These are phyloP conservation scores for Russula ochroleuca DNA, from an alignment of 768 basidiomycete species.

Conservation along the genomic window DNA sequence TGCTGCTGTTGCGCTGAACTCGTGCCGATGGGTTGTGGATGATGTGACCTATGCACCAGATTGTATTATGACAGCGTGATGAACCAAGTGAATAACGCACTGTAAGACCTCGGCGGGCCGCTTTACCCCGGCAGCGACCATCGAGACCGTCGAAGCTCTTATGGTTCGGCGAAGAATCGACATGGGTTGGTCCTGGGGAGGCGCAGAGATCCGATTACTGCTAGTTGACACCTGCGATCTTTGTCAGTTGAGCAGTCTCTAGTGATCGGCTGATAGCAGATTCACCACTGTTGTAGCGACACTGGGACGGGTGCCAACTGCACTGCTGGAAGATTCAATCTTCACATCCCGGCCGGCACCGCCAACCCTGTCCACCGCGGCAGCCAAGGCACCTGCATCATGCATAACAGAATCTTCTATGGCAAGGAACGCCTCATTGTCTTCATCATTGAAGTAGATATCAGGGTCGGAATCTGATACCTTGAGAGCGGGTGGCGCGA, in stretches of 20 bases:
- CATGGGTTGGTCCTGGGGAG: neutral
- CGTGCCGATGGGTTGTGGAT: conserved; percentile 5
- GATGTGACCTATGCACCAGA: conserved; percentile 1
- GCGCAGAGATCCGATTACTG: neutral
- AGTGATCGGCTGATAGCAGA: neutral
- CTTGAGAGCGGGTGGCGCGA: neutral
- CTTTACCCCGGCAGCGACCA: conserved; percentile 15
- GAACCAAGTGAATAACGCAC: conserved; percentile 7
- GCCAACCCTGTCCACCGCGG: neutral
- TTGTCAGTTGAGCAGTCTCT: neutral
- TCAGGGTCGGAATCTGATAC: conserved; percentile 23
- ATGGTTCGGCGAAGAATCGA: conserved; percentile 12
- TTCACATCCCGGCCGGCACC: neutral
- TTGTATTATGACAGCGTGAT: neutral
- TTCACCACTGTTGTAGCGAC: conserved; percentile 10
- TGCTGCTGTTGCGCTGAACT: conserved; percentile 18
- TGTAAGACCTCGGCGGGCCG: conserved; percentile 22
- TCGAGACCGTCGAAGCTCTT: conserved; percentile 7
- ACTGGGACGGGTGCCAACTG: neutral
- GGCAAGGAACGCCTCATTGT: conserved; percentile 14
- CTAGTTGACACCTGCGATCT: conserved; percentile 1
- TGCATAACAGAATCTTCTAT: conserved; percentile 7
- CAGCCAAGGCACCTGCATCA: neutral
- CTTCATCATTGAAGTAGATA: conserved; percentile 28
- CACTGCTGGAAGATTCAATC: conserved; percentile 2